Percentiles rank a stretch among this genome's conserved stretches.
Conservation (phyloP, 805 yeast species). For the Cyberlindnera xylosilytica region DNA sequence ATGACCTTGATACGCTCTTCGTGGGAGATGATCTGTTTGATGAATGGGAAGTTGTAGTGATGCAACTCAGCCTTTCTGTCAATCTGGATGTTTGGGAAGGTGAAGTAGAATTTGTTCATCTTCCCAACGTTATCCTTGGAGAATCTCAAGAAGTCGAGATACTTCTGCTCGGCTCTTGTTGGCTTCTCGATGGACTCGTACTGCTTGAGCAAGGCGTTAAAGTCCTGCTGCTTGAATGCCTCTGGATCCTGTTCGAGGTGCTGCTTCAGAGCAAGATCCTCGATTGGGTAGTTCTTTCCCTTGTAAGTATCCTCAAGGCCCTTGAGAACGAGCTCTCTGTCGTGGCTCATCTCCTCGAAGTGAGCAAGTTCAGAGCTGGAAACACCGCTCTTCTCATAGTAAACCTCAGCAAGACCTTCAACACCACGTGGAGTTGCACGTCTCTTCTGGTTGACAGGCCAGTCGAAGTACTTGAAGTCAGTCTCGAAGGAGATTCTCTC, state of each 20-base stretch:
- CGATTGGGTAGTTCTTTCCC: slow-evolving; percentile 5
- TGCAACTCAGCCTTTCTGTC: slow-evolving; percentile 28
- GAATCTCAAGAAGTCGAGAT: slow-evolving; percentile 24
- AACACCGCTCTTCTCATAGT: slow-evolving; percentile 9
- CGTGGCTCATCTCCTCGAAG: slow-evolving; percentile 5
- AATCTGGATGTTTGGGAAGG: slow-evolving; percentile 25
- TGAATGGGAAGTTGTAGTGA: slow-evolving; percentile 32
- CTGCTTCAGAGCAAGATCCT: slow-evolving; percentile 16
- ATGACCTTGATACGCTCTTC: slow-evolving; percentile 31
- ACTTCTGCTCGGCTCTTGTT: slow-evolving; percentile 23
- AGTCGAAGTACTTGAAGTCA: slow-evolving; percentile 25
- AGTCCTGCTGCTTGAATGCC: slow-evolving; percentile 20
- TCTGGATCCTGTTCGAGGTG: slow-evolving; percentile 11
- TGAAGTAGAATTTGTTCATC: slow-evolving; percentile 26
- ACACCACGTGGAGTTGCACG: slow-evolving; percentile 19
- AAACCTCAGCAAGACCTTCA: slow-evolving; percentile 20
- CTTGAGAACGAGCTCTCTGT: slow-evolving; percentile 10
- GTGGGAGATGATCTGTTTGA: slow-evolving; percentile 28
- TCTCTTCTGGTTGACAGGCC: slow-evolving; percentile 25
- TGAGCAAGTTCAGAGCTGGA: slow-evolving; percentile 2
- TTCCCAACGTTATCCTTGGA: slow-evolving; percentile 24
- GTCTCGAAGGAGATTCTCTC: slow-evolving; percentile 29
- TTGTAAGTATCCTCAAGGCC: slow-evolving; percentile 9
- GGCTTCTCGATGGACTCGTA: slow-evolving; percentile 16
- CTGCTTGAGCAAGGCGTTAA: slow-evolving; percentile 13